Conservation (phyloP, 2,329 filamentous ascomycete genomes). For the Penicillium sp. region DNA sequence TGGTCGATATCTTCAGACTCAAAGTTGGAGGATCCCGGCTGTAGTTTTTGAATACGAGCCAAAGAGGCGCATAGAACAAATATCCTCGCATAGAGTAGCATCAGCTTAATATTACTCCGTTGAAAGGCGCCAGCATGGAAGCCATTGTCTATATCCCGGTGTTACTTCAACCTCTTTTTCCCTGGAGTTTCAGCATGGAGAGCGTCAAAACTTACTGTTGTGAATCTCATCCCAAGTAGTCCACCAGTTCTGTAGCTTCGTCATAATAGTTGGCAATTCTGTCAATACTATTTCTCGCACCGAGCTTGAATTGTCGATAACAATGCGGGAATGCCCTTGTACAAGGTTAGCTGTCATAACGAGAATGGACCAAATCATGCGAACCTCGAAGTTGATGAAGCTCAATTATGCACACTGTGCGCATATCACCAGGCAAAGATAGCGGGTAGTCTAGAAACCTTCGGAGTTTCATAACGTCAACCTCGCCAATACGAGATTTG, state of each 20-base stretch:
- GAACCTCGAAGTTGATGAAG: constrained; percentile 41
- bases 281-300: constrained; percentile 31
- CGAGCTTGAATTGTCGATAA: constrained; percentile 34
- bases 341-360: constrained; percentile 2
- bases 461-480: constrained; percentile 38
- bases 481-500: constrained; percentile 40
- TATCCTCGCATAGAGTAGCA: constrained; percentile 40
- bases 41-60: constrained; percentile 42
- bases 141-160: constrained; percentile 35
- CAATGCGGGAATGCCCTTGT: constrained; percentile 34
- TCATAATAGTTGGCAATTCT: constrained; percentile 39
- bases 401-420: constrained; percentile 41
- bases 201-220: constrained; percentile 29
- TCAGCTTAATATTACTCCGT: constrained; percentile 39
- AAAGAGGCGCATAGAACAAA: constrained; percentile 39
- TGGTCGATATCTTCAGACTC: constrained; percentile 28
- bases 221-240: constrained; percentile 42
- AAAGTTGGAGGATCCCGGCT: constrained; percentile 26
- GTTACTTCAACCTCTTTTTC: not conserved
- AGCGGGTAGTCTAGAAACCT: constrained; percentile 42
- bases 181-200: no score
- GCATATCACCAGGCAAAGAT: constrained; percentile 40
- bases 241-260: constrained; percentile 39
- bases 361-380: not conserved
- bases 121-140: constrained; percentile 44